Base-by-base conservation (phyloP, 2,329 filamentous ascomycete species). In the Ophidiomyces ophidiicola region DNA sequence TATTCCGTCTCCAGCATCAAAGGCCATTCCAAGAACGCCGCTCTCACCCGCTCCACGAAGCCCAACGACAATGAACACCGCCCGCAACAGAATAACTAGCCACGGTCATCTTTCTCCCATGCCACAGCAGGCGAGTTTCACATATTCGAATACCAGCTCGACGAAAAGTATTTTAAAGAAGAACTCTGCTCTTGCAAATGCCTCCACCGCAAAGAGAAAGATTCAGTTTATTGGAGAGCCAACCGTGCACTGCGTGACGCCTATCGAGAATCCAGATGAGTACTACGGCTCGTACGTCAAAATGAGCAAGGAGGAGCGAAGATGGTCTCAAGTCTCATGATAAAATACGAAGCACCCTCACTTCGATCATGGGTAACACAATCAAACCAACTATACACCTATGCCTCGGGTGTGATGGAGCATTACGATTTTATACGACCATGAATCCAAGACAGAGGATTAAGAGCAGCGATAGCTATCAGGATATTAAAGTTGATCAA, bases 151-250 rank as follows among this genome's bases (percentile, higher is more conserved):
- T 49, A 54, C 58, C 14, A 61, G 63, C 48, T 58, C 59, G 1
- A 59, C 62, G 15, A 66, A 66, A 53, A 63, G 64, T 48, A 68
- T 69, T 40, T 58, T 68, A 41, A 68, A 68, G 56, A 67, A 66
- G 50, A 51, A 56, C 4, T 41, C 53, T 2, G 32, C 38, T 42
- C 41, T 32, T 3, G 42, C 46, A 1, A 37, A 44, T 10, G 35
- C 43, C 30, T 24, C 49, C 15, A 34, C 46, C 18, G 41, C 46
- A 31, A 42, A 41, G 36, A 65, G 65, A 45, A 57, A 56, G 32
- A 60, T 68, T 32, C 58, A 64, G 33, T 68, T 68, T 49, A 50
- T 55, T 26, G 58, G 56, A 25, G 60, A 62, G 4, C 65, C 65
- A 3, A 62, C 57, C 15, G 58, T 69, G 17, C 56, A 67, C 50